A percentile compares a stretch with the other conserved stretches of the same genome.
phyloP scores from a whole-genome alignment of 306 rosid species.

The Cucumis hystrix region DNA sequence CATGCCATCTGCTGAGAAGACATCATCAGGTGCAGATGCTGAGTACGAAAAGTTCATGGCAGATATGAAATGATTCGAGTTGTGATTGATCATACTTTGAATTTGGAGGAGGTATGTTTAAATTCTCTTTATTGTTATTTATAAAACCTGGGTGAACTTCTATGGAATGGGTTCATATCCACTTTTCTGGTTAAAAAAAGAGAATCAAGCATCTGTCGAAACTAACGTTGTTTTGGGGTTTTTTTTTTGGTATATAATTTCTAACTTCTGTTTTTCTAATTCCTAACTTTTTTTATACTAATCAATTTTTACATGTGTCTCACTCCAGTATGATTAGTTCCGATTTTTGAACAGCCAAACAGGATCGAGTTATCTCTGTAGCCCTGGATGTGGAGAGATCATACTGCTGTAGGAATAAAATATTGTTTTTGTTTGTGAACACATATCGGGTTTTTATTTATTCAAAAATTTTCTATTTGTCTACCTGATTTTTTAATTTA shows the following conservation, averaged over 20 bases:
- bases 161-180: background rate
- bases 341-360: conserved; percentile 9
- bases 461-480: background rate
- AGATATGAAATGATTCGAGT: conserved; percentile 67
- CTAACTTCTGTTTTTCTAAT: background rate
- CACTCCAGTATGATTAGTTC: conserved; percentile 1
- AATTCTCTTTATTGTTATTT: background rate
- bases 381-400: conserved; percentile 7
- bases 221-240: background rate
- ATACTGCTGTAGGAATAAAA: conserved; percentile 6
- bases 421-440: background rate
- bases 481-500: background rate
- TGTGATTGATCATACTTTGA: conserved; percentile 2
- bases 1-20: conserved; percentile 42
- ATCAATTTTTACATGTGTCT: conserved; percentile 3
- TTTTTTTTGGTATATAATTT: background rate
- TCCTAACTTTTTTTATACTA: background rate
- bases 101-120: conserved; percentile 32
- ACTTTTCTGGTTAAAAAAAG: background rate
- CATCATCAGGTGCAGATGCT: conserved; percentile 61
- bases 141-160: background rate
- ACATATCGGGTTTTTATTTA: background rate
- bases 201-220: background rate
- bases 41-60: conserved; percentile 98
- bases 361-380: conserved; percentile 8